These are phyloP conservation scores for Fraxinus platypoda DNA, from an alignment of 305 asterid species.

Conservation along the genomic window DNA sequence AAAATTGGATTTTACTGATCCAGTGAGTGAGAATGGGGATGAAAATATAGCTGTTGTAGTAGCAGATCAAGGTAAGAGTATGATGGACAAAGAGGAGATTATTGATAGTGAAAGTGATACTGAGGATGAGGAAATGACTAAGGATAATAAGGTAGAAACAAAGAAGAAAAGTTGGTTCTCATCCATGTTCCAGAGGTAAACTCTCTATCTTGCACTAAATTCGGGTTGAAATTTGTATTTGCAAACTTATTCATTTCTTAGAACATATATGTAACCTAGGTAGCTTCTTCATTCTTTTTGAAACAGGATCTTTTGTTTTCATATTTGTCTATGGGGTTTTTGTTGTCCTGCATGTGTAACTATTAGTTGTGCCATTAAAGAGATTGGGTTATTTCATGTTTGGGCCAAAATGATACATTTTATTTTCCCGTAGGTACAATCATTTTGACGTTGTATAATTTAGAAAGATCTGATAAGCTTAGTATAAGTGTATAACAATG, in stretches of 20 bases:
- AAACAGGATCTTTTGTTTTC: neutral
- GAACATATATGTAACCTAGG: neutral
- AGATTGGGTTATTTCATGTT: neutral
- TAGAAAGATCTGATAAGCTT: neutral
- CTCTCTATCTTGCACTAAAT: conserved; percentile 7
- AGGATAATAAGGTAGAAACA: conserved; percentile 44
- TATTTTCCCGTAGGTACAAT: neutral
- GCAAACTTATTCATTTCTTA: conserved; percentile 3
- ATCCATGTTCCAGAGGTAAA: conserved; percentile 85
- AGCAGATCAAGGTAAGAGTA: conserved; percentile 72
- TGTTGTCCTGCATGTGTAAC: neutral
- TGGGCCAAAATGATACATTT: neutral
- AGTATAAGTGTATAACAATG: neutral
- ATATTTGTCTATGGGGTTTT: neutral
- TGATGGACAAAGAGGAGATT: conserved; percentile 93
- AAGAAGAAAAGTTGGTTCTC: conserved; percentile 92
- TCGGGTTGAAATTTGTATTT: neutral
- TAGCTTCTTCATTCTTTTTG: neutral
- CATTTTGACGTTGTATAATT: neutral
- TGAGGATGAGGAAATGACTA: conserved; percentile 61
- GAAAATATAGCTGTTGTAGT: conserved; percentile 52
- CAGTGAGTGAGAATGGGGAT: conserved; percentile 66
- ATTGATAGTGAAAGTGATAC: conserved; percentile 73
- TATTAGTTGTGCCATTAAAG: neutral
- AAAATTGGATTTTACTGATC: conserved; percentile 83